Conservation (phyloP, 1,139 yeast genomes). For the Saccharomyces uvarum region DNA sequence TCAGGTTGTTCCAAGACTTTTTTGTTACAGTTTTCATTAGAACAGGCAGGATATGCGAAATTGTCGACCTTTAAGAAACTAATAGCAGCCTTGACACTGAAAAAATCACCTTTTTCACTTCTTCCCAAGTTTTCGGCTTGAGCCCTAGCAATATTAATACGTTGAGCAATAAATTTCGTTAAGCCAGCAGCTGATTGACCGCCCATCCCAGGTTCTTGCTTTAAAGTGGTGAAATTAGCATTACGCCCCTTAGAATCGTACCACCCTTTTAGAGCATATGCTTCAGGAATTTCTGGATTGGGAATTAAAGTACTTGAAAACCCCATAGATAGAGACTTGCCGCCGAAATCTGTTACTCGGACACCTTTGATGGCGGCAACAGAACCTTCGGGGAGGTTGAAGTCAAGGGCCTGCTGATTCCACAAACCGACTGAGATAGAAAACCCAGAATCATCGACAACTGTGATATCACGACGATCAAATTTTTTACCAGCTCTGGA, state of each 20-base stretch:
- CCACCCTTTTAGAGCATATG: conserved; percentile 90
- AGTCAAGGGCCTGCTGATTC: conserved; percentile 81
- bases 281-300: conserved; percentile 85
- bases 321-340: conserved; percentile 74
- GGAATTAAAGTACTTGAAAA: conserved; percentile 67
- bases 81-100: conserved; percentile 65
- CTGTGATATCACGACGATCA: conserved; percentile 78
- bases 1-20: conserved; percentile 70
- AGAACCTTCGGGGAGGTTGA: conserved; percentile 65
- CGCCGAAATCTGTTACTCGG: conserved; percentile 82
- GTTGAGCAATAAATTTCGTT: conserved; percentile 35
- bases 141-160: conserved; percentile 62
- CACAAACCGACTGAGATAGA: conserved; percentile 79
- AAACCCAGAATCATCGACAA: conserved; percentile 79
- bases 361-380: conserved; percentile 91
- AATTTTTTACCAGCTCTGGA: conserved; percentile 90
- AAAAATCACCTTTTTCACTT: conserved; percentile 72
- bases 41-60: conserved; percentile 89
- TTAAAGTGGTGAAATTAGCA: conserved; percentile 56
- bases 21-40: conserved; percentile 65
- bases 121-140: conserved; percentile 64
- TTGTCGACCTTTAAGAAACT: conserved; percentile 65
- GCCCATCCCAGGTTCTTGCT: conserved; percentile 34
- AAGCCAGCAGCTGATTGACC: conserved; percentile 27
- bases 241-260: conserved; percentile 70